Evolutionary conservation across 768 basidiomycete species (phyloP).

Genomic region (Lactarius evosmus): DNA sequence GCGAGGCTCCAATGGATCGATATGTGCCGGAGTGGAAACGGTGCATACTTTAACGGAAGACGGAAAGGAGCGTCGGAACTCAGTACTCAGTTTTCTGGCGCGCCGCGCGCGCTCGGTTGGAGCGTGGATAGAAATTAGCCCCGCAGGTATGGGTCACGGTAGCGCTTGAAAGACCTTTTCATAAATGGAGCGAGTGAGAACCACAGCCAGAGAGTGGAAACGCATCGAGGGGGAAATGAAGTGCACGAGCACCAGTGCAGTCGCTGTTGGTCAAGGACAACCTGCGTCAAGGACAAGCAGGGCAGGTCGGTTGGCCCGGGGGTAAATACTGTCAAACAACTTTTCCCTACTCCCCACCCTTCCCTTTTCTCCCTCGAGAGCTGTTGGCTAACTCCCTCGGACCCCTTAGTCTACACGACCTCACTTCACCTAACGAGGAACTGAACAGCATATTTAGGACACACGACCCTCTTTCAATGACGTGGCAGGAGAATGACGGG

Average conservation of each 20-base stretch:
- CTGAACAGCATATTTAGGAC: neutral
- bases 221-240: neutral
- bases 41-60: slow-evolving; percentile 3
- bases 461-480: neutral
- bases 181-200: too few relatives aligned
- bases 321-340: neutral
- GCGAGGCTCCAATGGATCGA: slow-evolving; percentile 16
- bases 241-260: neutral
- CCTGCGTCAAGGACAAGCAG: too few relatives aligned
- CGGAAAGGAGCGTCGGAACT: neutral
- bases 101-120: neutral
- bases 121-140: slow-evolving; percentile 4
- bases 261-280: too few relatives aligned
- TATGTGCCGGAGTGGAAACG: slow-evolving; percentile 10
- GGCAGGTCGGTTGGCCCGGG: too few relatives aligned
- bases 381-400: too few relatives aligned
- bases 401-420: neutral
- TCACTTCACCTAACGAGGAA: neutral
- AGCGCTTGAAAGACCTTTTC: slow-evolving; percentile 3
- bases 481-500: too few relatives aligned
- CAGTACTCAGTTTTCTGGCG: neutral
- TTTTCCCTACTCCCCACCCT: neutral
- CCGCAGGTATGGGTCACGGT: neutral
- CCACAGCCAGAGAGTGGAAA: neutral
- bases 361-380: too few relatives aligned